Evolutionary conservation across 2,329 filamentous ascomycete species (phyloP), one percentile per base, ranked within the genome.

Genomic region (Alternaria triticina): DNA sequence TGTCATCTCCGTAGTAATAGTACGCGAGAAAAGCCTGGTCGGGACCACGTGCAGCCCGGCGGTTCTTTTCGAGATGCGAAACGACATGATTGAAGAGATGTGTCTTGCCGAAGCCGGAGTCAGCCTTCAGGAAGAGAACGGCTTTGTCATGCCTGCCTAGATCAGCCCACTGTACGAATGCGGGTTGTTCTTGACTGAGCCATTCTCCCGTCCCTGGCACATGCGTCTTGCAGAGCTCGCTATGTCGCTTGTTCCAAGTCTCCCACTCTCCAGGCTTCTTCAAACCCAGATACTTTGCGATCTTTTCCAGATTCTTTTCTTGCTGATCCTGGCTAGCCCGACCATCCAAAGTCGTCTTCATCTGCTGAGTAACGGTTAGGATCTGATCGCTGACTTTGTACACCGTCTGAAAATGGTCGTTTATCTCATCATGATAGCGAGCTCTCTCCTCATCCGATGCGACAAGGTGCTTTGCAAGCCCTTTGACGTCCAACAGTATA

Each of bases 1-100:
- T 67, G 1, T 67, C 66, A 5, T 63, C 68, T 5, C 64, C 45
- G 23, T 61, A 70, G 33, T 70, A 70, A 52, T 70, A 70, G 47
- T 70, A 70, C 1, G 64, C 61, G 12, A 70, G 10, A 5, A 40
- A 61, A 33, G 57, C 52, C n/a, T 43, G 57, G 2, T 50, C 56
- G 1, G 57, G 28, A 15, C 40, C 46, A 4, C 28, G 33, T 8
- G 51, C 15, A 51, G 15, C 8, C 12, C 33, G 27, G 43, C 44
- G 40, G 58, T 56, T 56, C 43, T 45, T 56, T 12, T 47, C 54
- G 15, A 56, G 54, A 25, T 56, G 6, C 7, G 54, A 56, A 17
- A 56, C 27, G 3, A 47, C 54, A 6, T 47, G 5, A 2, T 33
- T 56, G 9, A 56, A 56, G 1, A 56, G 20, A 36, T 56, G 43